Conservation (phyloP, 2,329 filamentous ascomycete genomes). For the Reticulascus tulasneorum region DNA sequence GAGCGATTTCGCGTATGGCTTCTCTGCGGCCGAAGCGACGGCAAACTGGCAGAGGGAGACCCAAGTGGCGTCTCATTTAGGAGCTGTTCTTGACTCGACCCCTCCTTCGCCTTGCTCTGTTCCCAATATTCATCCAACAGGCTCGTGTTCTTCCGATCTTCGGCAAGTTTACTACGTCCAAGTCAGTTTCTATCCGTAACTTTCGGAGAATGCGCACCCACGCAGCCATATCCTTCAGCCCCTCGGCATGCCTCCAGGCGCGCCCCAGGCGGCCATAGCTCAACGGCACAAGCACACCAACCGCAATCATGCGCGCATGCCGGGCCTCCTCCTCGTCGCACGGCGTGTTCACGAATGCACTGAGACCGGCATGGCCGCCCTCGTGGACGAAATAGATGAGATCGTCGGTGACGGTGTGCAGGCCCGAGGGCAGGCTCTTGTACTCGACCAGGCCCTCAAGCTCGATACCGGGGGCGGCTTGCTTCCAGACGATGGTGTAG, state of each 20-base stretch:
- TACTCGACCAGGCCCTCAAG: slow-evolving; percentile 90
- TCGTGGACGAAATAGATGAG: slow-evolving; percentile 92
- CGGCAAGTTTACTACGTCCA: slow-evolving; percentile 51
- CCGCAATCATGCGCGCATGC: slow-evolving; percentile 88
- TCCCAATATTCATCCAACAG: slow-evolving; percentile 80
- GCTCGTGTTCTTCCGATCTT: slow-evolving; percentile 58
- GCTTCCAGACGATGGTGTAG: slow-evolving; percentile 88
- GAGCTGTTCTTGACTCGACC: slow-evolving; percentile 28
- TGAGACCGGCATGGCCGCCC: slow-evolving; percentile 75
- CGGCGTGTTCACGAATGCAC: slow-evolving; percentile 82
- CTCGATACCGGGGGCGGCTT: slow-evolving; percentile 62
- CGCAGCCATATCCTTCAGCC: slow-evolving; percentile 70
- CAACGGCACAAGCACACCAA: slow-evolving; percentile 82
- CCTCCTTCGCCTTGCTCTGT: slow-evolving; percentile 43
- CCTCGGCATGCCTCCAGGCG: slow-evolving; percentile 82
- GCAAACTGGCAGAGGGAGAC: slow-evolving; percentile 45
- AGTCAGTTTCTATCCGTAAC: slow-evolving; percentile 22
- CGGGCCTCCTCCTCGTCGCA: slow-evolving; percentile 73
- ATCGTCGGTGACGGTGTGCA: slow-evolving; percentile 85
- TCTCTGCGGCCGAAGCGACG: slow-evolving; percentile 30
- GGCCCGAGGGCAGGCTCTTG: slow-evolving; percentile 89
- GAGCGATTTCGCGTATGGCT: slow-evolving; percentile 52
- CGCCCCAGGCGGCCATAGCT: slow-evolving; percentile 82
- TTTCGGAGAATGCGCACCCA: slow-evolving; percentile 32
- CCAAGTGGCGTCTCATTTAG: slow-evolving; percentile 46